Conservation (phyloP, 257 asterid genomes). For the Cruciata laevipes region DNA sequence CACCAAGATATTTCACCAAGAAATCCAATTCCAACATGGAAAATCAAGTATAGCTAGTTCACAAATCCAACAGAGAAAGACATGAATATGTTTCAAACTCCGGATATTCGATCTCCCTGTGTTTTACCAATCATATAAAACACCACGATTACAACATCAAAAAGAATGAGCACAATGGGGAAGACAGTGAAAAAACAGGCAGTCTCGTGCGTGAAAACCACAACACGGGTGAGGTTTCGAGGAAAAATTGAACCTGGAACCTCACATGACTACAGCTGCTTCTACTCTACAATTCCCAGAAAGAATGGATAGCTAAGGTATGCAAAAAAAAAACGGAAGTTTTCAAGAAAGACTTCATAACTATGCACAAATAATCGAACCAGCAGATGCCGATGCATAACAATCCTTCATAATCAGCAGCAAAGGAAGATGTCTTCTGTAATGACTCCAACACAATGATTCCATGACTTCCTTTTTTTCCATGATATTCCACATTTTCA, state of each 20-base stretch:
- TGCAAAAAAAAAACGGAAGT: background rate
- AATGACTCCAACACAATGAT: background rate
- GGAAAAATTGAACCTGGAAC: background rate
- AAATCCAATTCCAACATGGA: background rate
- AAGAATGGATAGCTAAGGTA: background rate
- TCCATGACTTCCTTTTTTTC: background rate
- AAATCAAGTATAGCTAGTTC: background rate
- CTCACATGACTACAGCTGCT: background rate
- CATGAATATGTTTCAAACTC: background rate
- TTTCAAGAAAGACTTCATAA: too few species aligned
- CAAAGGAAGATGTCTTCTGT: background rate
- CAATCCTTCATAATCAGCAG: background rate
- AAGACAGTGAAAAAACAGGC: background rate
- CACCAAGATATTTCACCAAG: background rate
- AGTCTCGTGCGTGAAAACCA: background rate
- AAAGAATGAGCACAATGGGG: background rate
- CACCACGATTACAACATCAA: background rate
- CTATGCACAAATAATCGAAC: background rate
- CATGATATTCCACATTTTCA: background rate
- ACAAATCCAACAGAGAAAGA: background rate
- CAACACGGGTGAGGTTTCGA: background rate
- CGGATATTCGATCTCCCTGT: background rate
- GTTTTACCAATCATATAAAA: background rate
- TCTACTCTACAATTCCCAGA: background rate
- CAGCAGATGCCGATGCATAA: background rate